Base-by-base conservation (phyloP, 1,284 basidiomycete genomes). In the Pseudozyma pruni region DNA sequence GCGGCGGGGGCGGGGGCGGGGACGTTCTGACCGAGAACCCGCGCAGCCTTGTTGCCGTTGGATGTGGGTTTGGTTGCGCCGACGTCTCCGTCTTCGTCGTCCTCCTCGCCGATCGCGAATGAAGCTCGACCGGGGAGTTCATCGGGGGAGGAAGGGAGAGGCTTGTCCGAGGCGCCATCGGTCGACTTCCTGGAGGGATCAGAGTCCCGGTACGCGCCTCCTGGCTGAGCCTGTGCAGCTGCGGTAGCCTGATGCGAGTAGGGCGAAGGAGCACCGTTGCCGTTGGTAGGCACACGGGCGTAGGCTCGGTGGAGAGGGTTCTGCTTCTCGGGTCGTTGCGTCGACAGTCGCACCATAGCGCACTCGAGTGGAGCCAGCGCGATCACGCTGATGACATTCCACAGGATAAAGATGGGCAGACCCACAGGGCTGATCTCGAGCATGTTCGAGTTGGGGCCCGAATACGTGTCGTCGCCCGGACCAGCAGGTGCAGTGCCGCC, bases 271-370 rank as follows among this genome's bases (percentile, higher is more conserved):
- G 35, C 50, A 29, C 35, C 42, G 45, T 39, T 27, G 33, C 39
- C 29, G n/a, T 25, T 42, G 56, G 39, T 46, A 13, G 62, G 57
- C 10, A 64, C 52, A 14, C 64, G 39, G 0, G 77, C 77, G 31
- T 78, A 80, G 17, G 79, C 78, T 8, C 77, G 43, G 55, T 80
- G 78, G 19, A 80, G 56, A 22, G 78, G 78, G 42, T 79, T 76
- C 59, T 80, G 75, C 19, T 69, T 42, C 42, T 77, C 76, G 8
- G 78, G 75, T 16, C 78, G 57, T 52, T 82, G 80, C 16, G 72
- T 71, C 34, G 72, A 59, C 20, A 82, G 60, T 13, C 80, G 66
- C 6, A 82, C 74, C 49, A 76, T 73, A 27, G 75, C 75, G 33
- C 74, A 77, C 41, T 82, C 79, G 40, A 82, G 50, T n/a, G 79